These are phyloP conservation scores for Beverwykella pulmonaria DNA, from an alignment of 495 filamentous ascomycete species.

Conservation along the genomic window DNA sequence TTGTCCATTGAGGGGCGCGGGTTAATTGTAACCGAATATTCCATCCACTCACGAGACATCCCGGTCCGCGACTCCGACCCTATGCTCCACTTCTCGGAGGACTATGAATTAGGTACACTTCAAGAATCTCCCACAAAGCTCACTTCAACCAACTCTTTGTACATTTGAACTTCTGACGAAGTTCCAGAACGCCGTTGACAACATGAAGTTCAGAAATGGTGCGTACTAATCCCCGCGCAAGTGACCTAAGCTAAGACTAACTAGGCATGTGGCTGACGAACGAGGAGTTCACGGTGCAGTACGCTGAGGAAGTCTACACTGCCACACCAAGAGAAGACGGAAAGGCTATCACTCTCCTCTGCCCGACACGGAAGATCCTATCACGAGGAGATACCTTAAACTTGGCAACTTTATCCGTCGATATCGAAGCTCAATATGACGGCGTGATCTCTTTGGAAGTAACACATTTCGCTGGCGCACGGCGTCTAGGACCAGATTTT, in stretches of 20 bases:
- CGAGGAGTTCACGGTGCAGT: slow-evolving; percentile 31
- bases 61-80: slow-evolving; percentile 4
- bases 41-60: slow-evolving; percentile 13
- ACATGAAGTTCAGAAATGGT: slow-evolving; percentile 42
- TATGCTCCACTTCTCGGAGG: neutral
- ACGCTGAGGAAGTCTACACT: slow-evolving; percentile 39
- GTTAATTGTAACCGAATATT: slow-evolving; percentile 11
- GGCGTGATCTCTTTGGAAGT: slow-evolving; percentile 40
- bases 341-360: slow-evolving; percentile 32
- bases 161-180: neutral
- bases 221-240: neutral
- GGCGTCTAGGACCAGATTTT: slow-evolving; percentile 64
- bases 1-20: neutral
- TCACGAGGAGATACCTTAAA: slow-evolving; percentile 42
- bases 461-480: slow-evolving; percentile 65
- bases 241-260: neutral
- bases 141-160: neutral
- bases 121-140: neutral
- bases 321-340: slow-evolving; percentile 18
- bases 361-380: slow-evolving; percentile 34
- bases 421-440: slow-evolving; percentile 37
- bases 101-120: neutral
- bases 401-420: slow-evolving; percentile 35
- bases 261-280: slow-evolving; percentile 39
- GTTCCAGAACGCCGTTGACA: neutral